Conservation (phyloP, 306 rosid species). For the Cucurbita moschata region DNA sequence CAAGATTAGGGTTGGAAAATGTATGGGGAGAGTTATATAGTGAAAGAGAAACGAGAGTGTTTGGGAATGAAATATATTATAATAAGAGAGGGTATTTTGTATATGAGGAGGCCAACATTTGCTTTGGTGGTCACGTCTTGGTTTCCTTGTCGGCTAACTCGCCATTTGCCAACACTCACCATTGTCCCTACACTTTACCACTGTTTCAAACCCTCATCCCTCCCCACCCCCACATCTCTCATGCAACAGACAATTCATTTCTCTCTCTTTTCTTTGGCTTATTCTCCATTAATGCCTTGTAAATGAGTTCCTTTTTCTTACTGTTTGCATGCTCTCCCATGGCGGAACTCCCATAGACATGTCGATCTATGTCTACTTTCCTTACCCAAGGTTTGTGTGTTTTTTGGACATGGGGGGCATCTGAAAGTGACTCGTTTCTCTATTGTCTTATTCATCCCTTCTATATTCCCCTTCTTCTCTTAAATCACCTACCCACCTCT, state of each 20-base stretch:
- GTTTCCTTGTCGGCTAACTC: slow-evolving; percentile 45
- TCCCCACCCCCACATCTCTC: background rate
- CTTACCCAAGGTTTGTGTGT: background rate
- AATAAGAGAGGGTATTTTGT: background rate
- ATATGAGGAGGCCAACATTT: slow-evolving; percentile 26
- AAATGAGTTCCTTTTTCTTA: background rate
- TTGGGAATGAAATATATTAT: slow-evolving; percentile 33
- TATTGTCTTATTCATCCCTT: background rate
- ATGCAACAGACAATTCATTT: background rate
- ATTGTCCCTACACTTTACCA: background rate
- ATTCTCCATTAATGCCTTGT: background rate
- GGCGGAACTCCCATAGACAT: background rate
- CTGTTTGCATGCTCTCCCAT: background rate
- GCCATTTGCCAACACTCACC: slow-evolving; percentile 14
- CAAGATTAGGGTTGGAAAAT: background rate
- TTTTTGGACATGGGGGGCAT: background rate
- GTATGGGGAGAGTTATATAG: background rate
- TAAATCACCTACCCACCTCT: background rate
- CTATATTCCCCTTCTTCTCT: background rate
- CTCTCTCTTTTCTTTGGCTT: background rate
- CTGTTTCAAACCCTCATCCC: background rate
- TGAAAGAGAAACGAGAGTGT: background rate
- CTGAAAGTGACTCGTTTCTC: background rate
- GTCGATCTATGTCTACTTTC: background rate
- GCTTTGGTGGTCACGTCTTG: slow-evolving; percentile 50